Conservation (phyloP, 1,284 basidiomycete species). For the Ustilago shanxiensis region DNA sequence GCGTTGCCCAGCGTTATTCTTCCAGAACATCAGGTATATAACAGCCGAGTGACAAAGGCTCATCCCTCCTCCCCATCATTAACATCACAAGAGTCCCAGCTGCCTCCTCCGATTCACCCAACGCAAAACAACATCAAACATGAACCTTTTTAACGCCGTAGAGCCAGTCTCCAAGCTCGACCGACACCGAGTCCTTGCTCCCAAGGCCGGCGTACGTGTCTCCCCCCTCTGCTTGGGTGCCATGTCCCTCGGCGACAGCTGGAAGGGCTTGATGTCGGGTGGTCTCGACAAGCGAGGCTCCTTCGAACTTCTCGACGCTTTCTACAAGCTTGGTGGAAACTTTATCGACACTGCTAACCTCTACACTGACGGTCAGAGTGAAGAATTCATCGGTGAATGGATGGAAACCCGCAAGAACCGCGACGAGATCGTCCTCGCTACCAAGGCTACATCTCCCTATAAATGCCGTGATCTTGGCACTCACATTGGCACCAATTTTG, state of each 20-base stretch:
- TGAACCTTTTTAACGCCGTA: constrained; percentile 43
- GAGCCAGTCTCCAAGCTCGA: constrained; percentile 56
- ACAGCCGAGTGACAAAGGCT: no score
- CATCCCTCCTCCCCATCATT: no score
- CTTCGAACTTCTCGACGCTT: constrained; percentile 54
- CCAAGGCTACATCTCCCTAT: constrained; percentile 73
- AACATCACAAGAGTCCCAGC: no score
- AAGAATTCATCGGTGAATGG: constrained; percentile 77
- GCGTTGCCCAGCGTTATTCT: neutral
- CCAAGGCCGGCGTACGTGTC: constrained; percentile 72
- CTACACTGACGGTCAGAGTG: constrained; percentile 74
- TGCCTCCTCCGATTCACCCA: no score
- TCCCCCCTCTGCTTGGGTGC: constrained; percentile 74
- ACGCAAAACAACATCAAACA: no score
- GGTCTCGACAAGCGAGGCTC: constrained; percentile 45
- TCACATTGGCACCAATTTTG: constrained; percentile 70
- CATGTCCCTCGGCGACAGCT: constrained; percentile 74
- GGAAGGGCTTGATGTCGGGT: constrained; percentile 67
- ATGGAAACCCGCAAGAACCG: constrained; percentile 73
- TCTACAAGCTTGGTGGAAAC: constrained; percentile 70
- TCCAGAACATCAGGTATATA: neutral
- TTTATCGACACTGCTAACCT: constrained; percentile 75
- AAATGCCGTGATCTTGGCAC: constrained; percentile 34
- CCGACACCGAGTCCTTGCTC: constrained; percentile 71
- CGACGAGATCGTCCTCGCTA: constrained; percentile 75